Percentiles rank a stretch among this genome's conserved stretches.
These are phyloP conservation scores for Crepidotus variabilis DNA, from an alignment of 768 basidiomycete genomes.

Conservation along the genomic window DNA sequence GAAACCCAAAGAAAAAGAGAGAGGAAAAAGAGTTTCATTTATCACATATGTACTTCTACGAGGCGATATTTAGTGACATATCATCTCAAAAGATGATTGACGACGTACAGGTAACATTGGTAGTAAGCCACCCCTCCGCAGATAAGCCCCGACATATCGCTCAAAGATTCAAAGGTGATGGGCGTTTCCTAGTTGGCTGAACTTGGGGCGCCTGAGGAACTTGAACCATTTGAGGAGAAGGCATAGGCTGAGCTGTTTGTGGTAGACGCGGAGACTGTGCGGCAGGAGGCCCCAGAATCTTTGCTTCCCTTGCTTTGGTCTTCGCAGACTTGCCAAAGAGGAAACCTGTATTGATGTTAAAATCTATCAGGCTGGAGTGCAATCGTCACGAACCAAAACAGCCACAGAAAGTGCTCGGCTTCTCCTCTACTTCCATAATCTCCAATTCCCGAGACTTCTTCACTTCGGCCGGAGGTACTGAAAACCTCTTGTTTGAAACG, in stretches of 20 bases:
- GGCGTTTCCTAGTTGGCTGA: neutral
- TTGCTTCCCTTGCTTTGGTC: slow-evolving; percentile 2
- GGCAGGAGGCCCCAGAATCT: slow-evolving; percentile 6
- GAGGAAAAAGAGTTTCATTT: too few relatives aligned
- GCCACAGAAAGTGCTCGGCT: slow-evolving; percentile 1
- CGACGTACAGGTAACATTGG: neutral
- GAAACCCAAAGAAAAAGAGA: too few relatives aligned
- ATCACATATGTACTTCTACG: too few relatives aligned
- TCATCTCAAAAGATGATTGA: neutral
- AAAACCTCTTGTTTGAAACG: slow-evolving; percentile 4
- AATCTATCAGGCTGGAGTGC: neutral
- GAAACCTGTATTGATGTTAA: neutral
- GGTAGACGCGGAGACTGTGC: neutral
- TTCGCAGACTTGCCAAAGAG: slow-evolving; percentile 3
- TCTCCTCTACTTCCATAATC: neutral
- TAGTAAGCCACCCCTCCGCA: neutral
- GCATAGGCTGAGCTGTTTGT: slow-evolving; percentile 4
- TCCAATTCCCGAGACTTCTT: neutral
- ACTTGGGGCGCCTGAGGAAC: neutral
- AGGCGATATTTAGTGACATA: too few relatives aligned
- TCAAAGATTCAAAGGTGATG: slow-evolving; percentile 8
- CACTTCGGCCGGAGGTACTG: neutral
- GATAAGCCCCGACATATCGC: neutral
- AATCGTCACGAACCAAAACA: slow-evolving; percentile 5
- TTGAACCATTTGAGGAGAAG: slow-evolving; percentile 6